Percentiles rank a stretch among this genome's conserved stretches.
These are phyloP conservation scores for Nicotiana tabacum DNA, from an alignment of 257 asterid species.

Conservation along the genomic window DNA sequence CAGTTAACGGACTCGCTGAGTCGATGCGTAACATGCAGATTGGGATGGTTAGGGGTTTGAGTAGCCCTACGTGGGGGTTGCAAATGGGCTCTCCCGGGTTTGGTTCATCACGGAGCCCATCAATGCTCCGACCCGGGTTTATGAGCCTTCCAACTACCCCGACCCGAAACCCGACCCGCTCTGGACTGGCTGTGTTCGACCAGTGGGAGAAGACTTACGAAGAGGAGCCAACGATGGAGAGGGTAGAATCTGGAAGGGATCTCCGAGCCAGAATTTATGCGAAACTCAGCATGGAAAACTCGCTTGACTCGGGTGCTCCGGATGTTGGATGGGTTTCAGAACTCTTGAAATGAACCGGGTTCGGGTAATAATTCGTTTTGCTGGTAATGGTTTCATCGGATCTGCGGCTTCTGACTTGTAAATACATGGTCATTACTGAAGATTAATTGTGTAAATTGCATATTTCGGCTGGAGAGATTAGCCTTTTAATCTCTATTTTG, in stretches of 20 bases:
- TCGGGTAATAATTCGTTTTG: neutral
- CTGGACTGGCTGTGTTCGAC: conserved; percentile 37
- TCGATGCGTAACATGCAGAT: conserved; percentile 63
- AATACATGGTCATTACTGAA: neutral
- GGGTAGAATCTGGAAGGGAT: conserved; percentile 76
- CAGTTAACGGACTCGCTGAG: conserved; percentile 41
- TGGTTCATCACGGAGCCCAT: conserved; percentile 58
- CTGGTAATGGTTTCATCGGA: neutral
- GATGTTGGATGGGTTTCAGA: conserved; percentile 63
- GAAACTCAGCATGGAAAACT: conserved; percentile 70
- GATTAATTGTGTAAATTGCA: neutral
- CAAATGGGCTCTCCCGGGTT: conserved; percentile 34
- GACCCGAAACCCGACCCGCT: conserved; percentile 28
- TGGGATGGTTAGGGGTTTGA: conserved; percentile 32
- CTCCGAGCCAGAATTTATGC: conserved; percentile 68
- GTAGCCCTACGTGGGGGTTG: conserved; percentile 52
- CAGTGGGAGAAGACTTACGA: conserved; percentile 35
- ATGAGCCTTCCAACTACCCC: conserved; percentile 63
- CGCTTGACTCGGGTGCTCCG: conserved; percentile 46
- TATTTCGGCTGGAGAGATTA: conserved; percentile 3
- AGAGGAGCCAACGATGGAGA: conserved; percentile 74
- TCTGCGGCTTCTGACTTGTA: conserved; percentile 14
- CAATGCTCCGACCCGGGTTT: conserved; percentile 36
- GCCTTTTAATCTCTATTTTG: conserved; percentile 15
- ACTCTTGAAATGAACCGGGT: conserved; percentile 34